These are phyloP conservation scores for Rhodotorula glutinis DNA, from an alignment of 1,284 basidiomycete species.

Conservation along the genomic window DNA sequence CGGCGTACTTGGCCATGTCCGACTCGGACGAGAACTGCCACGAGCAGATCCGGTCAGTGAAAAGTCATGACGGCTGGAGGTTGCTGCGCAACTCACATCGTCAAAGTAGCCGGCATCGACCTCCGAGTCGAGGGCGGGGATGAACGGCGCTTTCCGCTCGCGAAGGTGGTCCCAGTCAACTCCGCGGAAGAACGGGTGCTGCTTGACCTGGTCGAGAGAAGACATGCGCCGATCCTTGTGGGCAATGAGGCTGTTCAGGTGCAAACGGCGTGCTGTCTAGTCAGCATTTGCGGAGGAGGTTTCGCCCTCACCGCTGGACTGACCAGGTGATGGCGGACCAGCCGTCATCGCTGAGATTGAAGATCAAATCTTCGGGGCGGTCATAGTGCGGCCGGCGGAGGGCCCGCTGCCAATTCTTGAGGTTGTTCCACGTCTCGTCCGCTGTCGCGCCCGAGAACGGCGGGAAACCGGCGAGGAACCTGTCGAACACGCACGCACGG, in stretches of 20 bases:
- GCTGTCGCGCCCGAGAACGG: conserved; percentile 94
- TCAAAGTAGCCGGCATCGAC: conserved; percentile 98
- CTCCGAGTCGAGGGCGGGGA: conserved; percentile 91
- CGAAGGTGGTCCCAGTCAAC: conserved; percentile 77
- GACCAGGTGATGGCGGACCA: conserved; percentile 94
- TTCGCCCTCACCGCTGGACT: background rate
- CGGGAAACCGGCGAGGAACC: conserved; percentile 68
- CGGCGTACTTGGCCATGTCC: conserved; percentile 89
- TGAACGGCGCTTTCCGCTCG: conserved; percentile 79
- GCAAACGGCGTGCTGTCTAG: background rate
- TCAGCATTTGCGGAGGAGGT: background rate
- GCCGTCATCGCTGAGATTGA: conserved; percentile 88
- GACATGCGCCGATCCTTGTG: conserved; percentile 76
- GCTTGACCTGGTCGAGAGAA: conserved; percentile 67
- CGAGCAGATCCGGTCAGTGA: no score
- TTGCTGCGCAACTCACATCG: conserved; percentile 70
- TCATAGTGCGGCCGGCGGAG: conserved; percentile 91
- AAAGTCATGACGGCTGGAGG: background rate
- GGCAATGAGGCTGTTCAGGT: conserved; percentile 60
- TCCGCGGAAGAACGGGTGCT: conserved; percentile 79
- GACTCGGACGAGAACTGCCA: conserved; percentile 53
- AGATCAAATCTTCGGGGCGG: conserved; percentile 91
- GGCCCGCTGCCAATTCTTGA: conserved; percentile 94
- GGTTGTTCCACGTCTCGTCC: conserved; percentile 98
- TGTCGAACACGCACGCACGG: no score